Base-by-base conservation (phyloP, 805 yeast genomes). In the Ogataea pilisensis region DNA sequence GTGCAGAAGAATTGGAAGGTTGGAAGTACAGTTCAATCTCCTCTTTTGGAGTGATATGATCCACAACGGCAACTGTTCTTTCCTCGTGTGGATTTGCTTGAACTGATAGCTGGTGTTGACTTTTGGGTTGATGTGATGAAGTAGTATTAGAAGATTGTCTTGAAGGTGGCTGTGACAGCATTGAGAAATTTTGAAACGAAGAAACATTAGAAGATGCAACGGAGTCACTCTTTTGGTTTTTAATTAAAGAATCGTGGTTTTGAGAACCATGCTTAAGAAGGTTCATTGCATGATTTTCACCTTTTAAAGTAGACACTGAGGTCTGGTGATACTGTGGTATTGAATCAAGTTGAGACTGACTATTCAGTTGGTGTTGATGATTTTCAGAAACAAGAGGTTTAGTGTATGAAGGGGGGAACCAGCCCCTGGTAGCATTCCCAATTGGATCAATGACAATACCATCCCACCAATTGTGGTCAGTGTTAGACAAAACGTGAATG, bases 401-500 rank as follows among this genome's bases (percentile, higher is more conserved):
- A 21, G 79, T 78, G 60, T 73, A 81, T 43, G 73, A 75, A 36
- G 74, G 74, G 14, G 95, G 95, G 65, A 88, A 85, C 95, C 95
- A 88, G 51, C 96, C 96, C 55, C 95, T 70, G 5, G 73, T 59
- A 5, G 67, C 61, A 24, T 55, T 72, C 6, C 74, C 73, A 16
- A 55, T 60, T 2, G 64, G 58, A 29, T 60, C 61, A 5, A 56
- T 60, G 28, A 67, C 49, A 14, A 82, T 69, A 9, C 96, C 95
- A 59, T 88, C 95, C 93, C 95, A 86, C 96, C 95, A 88, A 2
- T 88, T 85, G 2, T 78, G 59, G 30, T 73, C 75, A 13, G 77
- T 68, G 45, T 82, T 83, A 13, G 72, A 58, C n/a, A 85, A 56
- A 12, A 88, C 93, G 50, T 82, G 75, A 1, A 88, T 65, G 3